phyloP scores from a whole-genome alignment of 164 flowering plant genomes.

The Annona squamosa region DNA sequence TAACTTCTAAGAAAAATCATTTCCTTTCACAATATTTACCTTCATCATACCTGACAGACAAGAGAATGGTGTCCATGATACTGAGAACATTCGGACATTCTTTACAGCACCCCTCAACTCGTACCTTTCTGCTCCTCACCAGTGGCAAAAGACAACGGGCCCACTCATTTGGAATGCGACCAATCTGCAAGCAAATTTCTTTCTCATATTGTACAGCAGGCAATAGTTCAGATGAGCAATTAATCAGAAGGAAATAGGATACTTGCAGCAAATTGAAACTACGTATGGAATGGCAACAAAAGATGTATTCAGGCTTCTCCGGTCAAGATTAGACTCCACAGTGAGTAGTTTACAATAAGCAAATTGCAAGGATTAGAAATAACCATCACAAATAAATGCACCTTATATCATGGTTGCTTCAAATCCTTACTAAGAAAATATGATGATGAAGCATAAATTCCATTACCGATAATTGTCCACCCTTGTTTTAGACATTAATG shows the following conservation, averaged over 20 bases:
- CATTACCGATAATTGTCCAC: no score
- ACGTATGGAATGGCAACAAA: background rate
- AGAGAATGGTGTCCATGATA: slow-evolving; percentile 71
- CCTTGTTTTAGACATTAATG: no score
- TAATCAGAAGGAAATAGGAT: background rate
- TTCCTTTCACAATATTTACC: background rate
- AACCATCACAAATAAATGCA: no score
- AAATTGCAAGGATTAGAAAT: no score
- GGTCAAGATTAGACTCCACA: no score
- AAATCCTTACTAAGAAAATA: no score
- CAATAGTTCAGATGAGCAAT: background rate
- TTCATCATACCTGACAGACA: slow-evolving; percentile 58
- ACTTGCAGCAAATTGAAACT: background rate
- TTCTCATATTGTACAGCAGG: background rate
- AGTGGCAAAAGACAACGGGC: slow-evolving; percentile 82
- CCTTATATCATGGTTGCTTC: no score
- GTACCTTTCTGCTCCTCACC: slow-evolving; percentile 69
- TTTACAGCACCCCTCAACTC: slow-evolving; percentile 62
- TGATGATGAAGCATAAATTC: no score
- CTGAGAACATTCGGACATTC: slow-evolving; percentile 62
- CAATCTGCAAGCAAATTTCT: slow-evolving; percentile 47
- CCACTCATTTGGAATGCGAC: slow-evolving; percentile 98
- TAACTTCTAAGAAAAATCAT: background rate
- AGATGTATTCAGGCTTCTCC: no score
- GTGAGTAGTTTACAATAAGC: no score